These are phyloP conservation scores for Remersonia thermophila DNA, from an alignment of 2,329 filamentous ascomycete species.

Conservation along the genomic window DNA sequence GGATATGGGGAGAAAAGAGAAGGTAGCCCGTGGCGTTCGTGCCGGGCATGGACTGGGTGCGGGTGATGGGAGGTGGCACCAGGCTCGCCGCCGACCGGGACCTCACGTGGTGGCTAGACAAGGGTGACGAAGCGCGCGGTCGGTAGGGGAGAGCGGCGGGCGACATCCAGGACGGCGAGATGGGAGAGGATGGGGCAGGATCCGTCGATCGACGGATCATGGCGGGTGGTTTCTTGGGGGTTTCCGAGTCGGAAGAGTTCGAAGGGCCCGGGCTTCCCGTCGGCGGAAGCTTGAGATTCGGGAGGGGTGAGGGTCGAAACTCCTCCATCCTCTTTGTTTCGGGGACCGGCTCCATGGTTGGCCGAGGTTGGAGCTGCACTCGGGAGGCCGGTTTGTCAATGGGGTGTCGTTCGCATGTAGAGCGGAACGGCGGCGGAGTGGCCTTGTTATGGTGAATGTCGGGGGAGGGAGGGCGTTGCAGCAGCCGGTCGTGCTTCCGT, in stretches of 20 bases:
- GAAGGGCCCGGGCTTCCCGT: conserved; percentile 20
- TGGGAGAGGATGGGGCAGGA: conserved; percentile 38
- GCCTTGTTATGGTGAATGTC: conserved; percentile 1
- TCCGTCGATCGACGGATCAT: conserved; percentile 45
- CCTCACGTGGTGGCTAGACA: conserved; percentile 43
- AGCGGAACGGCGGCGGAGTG: too few relatives aligned
- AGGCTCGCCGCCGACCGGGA: conserved; percentile 46
- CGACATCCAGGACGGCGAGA: conserved; percentile 37
- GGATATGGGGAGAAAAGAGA: conserved; percentile 39
- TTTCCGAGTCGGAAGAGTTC: conserved; percentile 28
- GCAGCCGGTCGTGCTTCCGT: background rate
- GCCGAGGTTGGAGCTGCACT: conserved; percentile 11
- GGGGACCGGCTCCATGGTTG: conserved; percentile 52
- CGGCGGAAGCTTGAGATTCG: conserved; percentile 38
- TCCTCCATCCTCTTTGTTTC: conserved; percentile 58
- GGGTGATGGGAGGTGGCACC: conserved; percentile 44
- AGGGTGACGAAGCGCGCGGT: conserved; percentile 49
- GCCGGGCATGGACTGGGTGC: conserved; percentile 53
- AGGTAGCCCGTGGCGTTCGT: conserved; percentile 48
- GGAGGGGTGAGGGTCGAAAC: conserved; percentile 46
- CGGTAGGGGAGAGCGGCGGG: conserved; percentile 41
- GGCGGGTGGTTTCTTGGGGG: conserved; percentile 37
- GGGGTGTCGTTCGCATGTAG: conserved; percentile 4
- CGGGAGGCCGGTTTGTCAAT: conserved; percentile 10
- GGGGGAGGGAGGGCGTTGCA: background rate